Base-by-base conservation (phyloP, 2,329 filamentous ascomycete species). In the Clonostachys sp. region DNA sequence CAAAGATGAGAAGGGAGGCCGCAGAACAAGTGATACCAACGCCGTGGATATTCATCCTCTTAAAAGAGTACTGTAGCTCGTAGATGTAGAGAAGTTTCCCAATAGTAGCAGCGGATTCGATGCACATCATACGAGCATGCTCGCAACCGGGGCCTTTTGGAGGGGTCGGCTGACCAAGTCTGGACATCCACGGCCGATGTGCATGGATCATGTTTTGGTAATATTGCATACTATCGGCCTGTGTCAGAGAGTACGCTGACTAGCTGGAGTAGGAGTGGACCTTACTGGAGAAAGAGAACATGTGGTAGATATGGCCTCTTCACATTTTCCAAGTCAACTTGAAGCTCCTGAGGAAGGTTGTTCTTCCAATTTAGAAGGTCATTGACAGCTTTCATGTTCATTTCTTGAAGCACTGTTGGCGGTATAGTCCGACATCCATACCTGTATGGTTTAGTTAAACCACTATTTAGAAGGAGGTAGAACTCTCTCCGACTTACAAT, bases 181-280 rank as follows among this genome's bases (percentile, higher is more conserved):
- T 50, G 5, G 58, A 60, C 56, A 61, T 58, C 53, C 53, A 61
- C 1, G 58, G 58, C 7, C 56, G 45, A 43, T 61, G 57, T 8
- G 53, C 45, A 36, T 59, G 52, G 24, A 61, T 60, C 14, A 39
- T 39, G 36, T 39, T 58, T 40, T 58, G 56, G 42, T 58, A 52
- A 30, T 58, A 60, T 50, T 59, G 57, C 58, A 60, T 60, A 41
- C 58, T 60, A 10, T 6, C 24, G 24, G 6, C 8, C 24, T 30
- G 24, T 30, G 24, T 30, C 24, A 30, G 24, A 30, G 9, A 4
- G 24, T 10, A 30, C 24, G 24, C 8, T 10, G 8, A 10, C 24
- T 30, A 4, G 24, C 3, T 30, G 24, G 24, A 39, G 36, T 14
- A 8, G 6, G 36, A 39, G 10, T 12, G 36, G 14, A 8, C 36